These are phyloP conservation scores for Fraxinus sp. DNA, from an alignment of 305 asterid species.

Conservation along the genomic window DNA sequence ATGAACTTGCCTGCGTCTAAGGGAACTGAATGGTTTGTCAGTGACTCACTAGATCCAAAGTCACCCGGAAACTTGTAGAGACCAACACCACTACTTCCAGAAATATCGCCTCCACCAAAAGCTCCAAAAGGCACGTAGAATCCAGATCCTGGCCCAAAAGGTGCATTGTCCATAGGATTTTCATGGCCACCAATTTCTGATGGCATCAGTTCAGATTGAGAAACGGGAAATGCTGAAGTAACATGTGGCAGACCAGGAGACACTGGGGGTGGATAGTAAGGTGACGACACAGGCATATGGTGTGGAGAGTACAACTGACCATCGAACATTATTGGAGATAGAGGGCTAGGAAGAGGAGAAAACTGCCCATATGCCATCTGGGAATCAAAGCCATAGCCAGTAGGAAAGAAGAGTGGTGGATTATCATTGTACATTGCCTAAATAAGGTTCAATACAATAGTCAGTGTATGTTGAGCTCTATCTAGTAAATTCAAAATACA, in stretches of 20 bases:
- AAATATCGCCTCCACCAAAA: constrained; percentile 73
- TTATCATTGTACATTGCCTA: constrained; percentile 93
- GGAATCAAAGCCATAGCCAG: constrained; percentile 85
- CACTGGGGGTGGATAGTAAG: constrained; percentile 71
- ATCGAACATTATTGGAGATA: constrained; percentile 87
- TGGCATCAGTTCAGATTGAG: constrained; percentile 70
- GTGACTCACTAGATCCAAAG: constrained; percentile 64
- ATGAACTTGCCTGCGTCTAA: constrained; percentile 70
- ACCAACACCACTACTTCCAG: constrained; percentile 76
- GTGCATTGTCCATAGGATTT: constrained; percentile 56
- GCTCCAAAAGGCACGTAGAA: constrained; percentile 86
- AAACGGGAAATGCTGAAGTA: constrained; percentile 47
- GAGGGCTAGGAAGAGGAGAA: constrained; percentile 81
- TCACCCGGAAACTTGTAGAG: constrained; percentile 77
- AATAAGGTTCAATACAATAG: constrained; percentile 32
- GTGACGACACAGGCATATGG: constrained; percentile 70
- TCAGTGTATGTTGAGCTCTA: constrained; percentile 17
- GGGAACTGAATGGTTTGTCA: constrained; percentile 62
- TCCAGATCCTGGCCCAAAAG: constrained; percentile 79
- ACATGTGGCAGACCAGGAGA: constrained; percentile 88
- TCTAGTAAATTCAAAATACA: constrained; percentile 22
- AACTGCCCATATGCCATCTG: constrained; percentile 96
- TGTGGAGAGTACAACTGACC: constrained; percentile 94
- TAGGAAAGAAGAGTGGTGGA: constrained; percentile 65
- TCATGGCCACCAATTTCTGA: constrained; percentile 80